These are phyloP conservation scores for Colletotrichum liaoningense DNA, from an alignment of 2,329 filamentous ascomycete species.

Conservation along the genomic window DNA sequence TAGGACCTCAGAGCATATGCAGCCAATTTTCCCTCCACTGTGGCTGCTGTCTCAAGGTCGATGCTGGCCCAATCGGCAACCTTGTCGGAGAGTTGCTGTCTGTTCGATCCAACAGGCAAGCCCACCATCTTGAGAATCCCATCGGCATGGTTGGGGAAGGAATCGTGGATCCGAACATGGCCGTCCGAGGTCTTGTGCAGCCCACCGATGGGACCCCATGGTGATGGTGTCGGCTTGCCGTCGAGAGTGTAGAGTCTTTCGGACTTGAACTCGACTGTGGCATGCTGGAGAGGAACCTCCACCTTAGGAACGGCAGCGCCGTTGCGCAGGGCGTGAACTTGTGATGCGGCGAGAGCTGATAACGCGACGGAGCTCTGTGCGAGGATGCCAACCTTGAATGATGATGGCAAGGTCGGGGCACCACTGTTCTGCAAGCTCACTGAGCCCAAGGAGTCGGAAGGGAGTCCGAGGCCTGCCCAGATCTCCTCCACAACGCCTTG, in stretches of 20 bases:
- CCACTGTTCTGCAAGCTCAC: constrained; percentile 6
- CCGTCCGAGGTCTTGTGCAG: constrained; percentile 63
- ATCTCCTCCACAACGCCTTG: constrained; percentile 17
- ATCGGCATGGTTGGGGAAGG: constrained; percentile 61
- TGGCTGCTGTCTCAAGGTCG: constrained; percentile 60
- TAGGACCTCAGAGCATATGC: constrained; percentile 62
- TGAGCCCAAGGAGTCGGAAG: not conserved
- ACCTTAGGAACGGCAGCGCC: constrained; percentile 48
- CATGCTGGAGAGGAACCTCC: constrained; percentile 57
- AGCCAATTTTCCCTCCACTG: constrained; percentile 51
- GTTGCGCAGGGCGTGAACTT: constrained; percentile 52
- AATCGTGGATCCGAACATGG: constrained; percentile 65
- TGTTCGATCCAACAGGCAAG: constrained; percentile 45
- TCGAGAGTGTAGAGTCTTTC: constrained; percentile 60
- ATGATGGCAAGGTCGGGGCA: constrained; percentile 51
- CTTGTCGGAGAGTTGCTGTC: constrained; percentile 26
- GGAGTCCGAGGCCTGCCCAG: constrained; percentile 18
- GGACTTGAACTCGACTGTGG: constrained; percentile 63
- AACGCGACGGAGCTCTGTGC: constrained; percentile 64
- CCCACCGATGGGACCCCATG: constrained; percentile 60
- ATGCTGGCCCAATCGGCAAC: constrained; percentile 51
- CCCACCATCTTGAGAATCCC: constrained; percentile 57
- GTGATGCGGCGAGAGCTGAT: constrained; percentile 61
- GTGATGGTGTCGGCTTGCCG: constrained; percentile 44
- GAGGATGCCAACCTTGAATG: constrained; percentile 64